Conservation (phyloP, 805 yeast species). For the Candida michaelii region DNA sequence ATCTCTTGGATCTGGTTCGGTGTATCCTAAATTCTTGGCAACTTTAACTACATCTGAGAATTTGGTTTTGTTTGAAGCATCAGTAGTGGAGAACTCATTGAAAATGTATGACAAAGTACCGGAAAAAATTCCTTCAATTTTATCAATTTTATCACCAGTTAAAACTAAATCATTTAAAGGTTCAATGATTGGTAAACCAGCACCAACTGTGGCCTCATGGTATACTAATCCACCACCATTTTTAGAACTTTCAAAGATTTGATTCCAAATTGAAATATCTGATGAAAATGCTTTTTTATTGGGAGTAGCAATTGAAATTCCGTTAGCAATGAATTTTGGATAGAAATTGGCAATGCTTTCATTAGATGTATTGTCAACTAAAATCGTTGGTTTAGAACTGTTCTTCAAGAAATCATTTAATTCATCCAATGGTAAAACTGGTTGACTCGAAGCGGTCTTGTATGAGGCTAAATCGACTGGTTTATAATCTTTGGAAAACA, state of each 20-base stretch:
- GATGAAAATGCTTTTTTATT: constrained; percentile 96
- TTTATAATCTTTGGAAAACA: constrained; percentile 64
- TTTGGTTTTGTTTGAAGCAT: constrained; percentile 55
- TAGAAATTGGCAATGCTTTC: constrained; percentile 73
- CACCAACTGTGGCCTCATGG: constrained; percentile 99
- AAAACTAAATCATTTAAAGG: constrained; percentile 83
- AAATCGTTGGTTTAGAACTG: constrained; percentile 72
- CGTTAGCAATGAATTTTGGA: constrained; percentile 68
- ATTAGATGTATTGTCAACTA: constrained; percentile 94
- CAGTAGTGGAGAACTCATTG: constrained; percentile 82
- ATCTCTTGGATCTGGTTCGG: constrained; percentile 99
- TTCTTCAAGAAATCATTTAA: constrained; percentile 61
- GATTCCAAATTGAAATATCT: constrained; percentile 71
- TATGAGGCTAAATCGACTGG: constrained; percentile 68
- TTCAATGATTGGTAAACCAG: constrained; percentile 92
- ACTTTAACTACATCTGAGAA: constrained; percentile 87
- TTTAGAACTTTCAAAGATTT: constrained; percentile 58
- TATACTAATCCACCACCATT: constrained; percentile 72
- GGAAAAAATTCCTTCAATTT: constrained; percentile 93
- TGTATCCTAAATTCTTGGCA: constrained; percentile 91
- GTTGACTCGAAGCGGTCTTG: constrained; percentile 47
- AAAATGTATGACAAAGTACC: constrained; percentile 95
- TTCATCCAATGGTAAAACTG: constrained; percentile 55
- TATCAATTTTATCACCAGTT: constrained; percentile 91
- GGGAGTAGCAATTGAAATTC: constrained; percentile 95